phyloP scores from a whole-genome alignment of 2,329 filamentous ascomycete species.

The Aspergillus transmontanensis region DNA sequence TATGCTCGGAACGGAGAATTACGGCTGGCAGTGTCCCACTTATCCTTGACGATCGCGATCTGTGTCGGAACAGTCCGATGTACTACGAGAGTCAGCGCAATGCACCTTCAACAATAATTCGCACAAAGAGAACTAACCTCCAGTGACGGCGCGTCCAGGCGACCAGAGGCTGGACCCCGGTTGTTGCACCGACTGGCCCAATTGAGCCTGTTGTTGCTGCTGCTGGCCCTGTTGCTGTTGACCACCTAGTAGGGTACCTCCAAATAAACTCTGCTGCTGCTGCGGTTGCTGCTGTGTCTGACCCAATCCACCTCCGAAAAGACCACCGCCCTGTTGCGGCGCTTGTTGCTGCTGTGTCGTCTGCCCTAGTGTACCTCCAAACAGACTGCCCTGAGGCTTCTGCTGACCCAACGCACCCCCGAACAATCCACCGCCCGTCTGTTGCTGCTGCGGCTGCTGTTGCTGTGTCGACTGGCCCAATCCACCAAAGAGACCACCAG shows the following conservation, averaged over 20 bases:
- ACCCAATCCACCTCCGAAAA: conserved; percentile 46
- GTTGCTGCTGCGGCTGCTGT: conserved; percentile 28
- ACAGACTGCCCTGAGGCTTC: conserved; percentile 31
- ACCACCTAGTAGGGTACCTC: conserved; percentile 30
- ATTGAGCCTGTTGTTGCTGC: conserved; percentile 41
- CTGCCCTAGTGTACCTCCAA: conserved; percentile 26
- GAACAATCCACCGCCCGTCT: conserved; percentile 26
- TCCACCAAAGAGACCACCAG: conserved; percentile 31
- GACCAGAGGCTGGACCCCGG: conserved; percentile 47
- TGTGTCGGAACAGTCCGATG: conserved; percentile 65
- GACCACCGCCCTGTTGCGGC: conserved; percentile 39
- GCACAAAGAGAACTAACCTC: conserved; percentile 33
- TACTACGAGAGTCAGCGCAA: conserved; percentile 38
- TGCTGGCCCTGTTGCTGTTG: conserved; percentile 32
- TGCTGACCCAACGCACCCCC: conserved; percentile 21
- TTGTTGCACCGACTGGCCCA: conserved; percentile 44
- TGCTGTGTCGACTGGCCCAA: conserved; percentile 15
- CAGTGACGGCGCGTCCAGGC: conserved; percentile 46
- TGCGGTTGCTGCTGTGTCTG: conserved; percentile 47
- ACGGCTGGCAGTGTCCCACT: conserved; percentile 60
- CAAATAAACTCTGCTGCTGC: conserved; percentile 30
- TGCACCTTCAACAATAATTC: conserved; percentile 12
- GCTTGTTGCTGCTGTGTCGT: conserved; percentile 16
- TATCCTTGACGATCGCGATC: conserved; percentile 61
- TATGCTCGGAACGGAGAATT: conserved; percentile 62